Conservation (phyloP, 2,329 filamentous ascomycete species). For the Colletotrichum sp. region DNA sequence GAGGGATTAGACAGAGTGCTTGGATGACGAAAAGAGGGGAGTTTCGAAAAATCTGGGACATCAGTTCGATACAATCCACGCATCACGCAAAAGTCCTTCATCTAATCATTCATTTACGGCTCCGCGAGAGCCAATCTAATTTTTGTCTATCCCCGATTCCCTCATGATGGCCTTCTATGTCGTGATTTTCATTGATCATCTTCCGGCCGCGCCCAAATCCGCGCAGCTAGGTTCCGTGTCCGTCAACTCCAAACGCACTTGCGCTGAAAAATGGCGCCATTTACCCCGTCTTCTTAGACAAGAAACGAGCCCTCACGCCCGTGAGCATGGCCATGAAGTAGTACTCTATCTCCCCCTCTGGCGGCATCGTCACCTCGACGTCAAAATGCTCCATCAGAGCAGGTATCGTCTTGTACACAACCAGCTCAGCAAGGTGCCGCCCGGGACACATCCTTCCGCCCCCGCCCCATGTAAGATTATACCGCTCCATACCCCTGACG, state of each 20-base stretch:
- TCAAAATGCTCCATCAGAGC: constrained; percentile 49
- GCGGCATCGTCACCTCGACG: constrained; percentile 43
- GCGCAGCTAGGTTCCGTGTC: background rate
- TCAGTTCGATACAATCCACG: background rate
- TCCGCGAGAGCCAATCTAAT: background rate
- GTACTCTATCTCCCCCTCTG: constrained; percentile 41
- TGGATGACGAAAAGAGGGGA: background rate
- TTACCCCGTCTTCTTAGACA: constrained; percentile 5
- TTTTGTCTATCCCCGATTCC: background rate
- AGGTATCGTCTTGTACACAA: constrained; percentile 49
- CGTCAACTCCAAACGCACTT: background rate
- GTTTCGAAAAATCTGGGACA: rapidly evolving
- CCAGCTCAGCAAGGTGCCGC: constrained; percentile 53
- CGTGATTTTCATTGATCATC: background rate
- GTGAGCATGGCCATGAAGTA: constrained; percentile 60
- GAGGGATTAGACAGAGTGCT: background rate
- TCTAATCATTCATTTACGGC: background rate
- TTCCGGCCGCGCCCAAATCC: rapidly evolving
- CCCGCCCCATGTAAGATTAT: constrained; percentile 57
- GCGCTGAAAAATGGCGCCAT: background rate
- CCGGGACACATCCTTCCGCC: constrained; percentile 57
- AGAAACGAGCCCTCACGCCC: constrained; percentile 47
- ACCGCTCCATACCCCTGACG: constrained; percentile 48
- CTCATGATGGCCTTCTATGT: background rate
- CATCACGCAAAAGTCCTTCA: background rate